These are phyloP conservation scores for Chaetomiaceae sp. DNA, from an alignment of 2,329 filamentous ascomycete species.

Conservation along the genomic window DNA sequence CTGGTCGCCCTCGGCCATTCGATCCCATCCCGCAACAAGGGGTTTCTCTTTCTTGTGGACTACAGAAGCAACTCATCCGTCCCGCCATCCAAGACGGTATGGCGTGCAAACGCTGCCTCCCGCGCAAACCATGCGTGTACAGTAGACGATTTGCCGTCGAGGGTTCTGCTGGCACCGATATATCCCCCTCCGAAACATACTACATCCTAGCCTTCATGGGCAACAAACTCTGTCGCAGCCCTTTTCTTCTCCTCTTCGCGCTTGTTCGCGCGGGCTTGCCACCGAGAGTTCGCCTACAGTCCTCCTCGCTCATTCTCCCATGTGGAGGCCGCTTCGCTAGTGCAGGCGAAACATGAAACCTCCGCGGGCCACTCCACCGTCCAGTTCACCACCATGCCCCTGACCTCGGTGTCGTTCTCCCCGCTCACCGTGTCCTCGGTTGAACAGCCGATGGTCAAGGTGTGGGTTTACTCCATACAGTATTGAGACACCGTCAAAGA, in stretches of 20 bases:
- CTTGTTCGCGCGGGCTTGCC: too few relatives aligned
- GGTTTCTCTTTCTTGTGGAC: neutral
- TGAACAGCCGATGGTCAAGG: constrained; percentile 1
- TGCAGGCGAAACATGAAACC: too few relatives aligned
- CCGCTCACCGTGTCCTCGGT: constrained; percentile 1
- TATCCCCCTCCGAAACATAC: neutral
- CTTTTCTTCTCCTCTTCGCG: too few relatives aligned
- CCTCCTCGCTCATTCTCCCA: too few relatives aligned
- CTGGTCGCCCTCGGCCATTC: too few relatives aligned
- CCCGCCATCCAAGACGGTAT: neutral
- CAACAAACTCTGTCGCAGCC: too few relatives aligned
- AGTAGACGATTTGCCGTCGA: neutral
- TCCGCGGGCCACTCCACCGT: too few relatives aligned
- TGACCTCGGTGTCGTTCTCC: neutral
- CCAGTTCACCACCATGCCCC: too few relatives aligned
- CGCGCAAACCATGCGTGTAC: constrained; percentile 18
- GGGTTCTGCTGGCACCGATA: constrained; percentile 22
- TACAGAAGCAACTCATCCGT: neutral
- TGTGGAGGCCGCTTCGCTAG: too few relatives aligned
- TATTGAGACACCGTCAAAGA: constrained; percentile 20
- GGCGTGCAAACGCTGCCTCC: constrained; percentile 3
- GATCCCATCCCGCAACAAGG: too few relatives aligned
- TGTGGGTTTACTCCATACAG: constrained; percentile 9
- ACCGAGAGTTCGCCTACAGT: neutral
- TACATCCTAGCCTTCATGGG: neutral